A percentile compares a stretch with the other conserved stretches of the same genome.
Conservation (phyloP, 169 alveolate genomes). For the Plasmodium cynomolgi region DNA sequence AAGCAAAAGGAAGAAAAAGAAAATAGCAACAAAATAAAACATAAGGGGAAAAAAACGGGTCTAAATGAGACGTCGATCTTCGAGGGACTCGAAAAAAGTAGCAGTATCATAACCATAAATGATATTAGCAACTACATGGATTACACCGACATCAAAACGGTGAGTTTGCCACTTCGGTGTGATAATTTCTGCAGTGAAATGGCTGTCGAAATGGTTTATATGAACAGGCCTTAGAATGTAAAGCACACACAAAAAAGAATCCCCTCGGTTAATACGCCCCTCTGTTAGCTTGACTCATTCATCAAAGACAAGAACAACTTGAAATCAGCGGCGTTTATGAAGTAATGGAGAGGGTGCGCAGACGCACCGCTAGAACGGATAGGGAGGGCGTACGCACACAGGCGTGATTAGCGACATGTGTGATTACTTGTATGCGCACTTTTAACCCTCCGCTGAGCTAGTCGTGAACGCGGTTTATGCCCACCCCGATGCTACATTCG, state of each 20-base stretch:
- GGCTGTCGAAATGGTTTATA: background rate
- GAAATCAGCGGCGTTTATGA: slow-evolving; percentile 2
- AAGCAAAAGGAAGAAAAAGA: slow-evolving; percentile 31
- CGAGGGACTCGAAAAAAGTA: slow-evolving; percentile 48
- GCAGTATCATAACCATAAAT: slow-evolving; percentile 72
- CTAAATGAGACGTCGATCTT: slow-evolving; percentile 19
- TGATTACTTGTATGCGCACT: background rate
- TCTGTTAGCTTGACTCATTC: slow-evolving; percentile 61
- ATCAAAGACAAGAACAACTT: slow-evolving; percentile 49
- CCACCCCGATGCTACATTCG: background rate
- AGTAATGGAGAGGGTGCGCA: slow-evolving; percentile 8
- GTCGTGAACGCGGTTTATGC: background rate
- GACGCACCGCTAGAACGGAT: background rate
- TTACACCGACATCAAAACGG: slow-evolving; percentile 67
- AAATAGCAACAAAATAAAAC: slow-evolving; percentile 9
- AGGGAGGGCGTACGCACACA: background rate
- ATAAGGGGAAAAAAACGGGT: slow-evolving; percentile 15
- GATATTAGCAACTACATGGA: slow-evolving; percentile 42
- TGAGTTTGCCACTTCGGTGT: background rate
- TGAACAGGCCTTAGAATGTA: background rate
- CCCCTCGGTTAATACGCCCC: background rate
- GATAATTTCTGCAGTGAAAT: background rate
- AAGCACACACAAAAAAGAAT: background rate
- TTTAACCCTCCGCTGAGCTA: background rate
- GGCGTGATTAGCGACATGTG: background rate